Evolutionary conservation across 2,329 filamentous ascomycete genomes (phyloP).

Genomic region (Aspergillus thermomutatus): DNA sequence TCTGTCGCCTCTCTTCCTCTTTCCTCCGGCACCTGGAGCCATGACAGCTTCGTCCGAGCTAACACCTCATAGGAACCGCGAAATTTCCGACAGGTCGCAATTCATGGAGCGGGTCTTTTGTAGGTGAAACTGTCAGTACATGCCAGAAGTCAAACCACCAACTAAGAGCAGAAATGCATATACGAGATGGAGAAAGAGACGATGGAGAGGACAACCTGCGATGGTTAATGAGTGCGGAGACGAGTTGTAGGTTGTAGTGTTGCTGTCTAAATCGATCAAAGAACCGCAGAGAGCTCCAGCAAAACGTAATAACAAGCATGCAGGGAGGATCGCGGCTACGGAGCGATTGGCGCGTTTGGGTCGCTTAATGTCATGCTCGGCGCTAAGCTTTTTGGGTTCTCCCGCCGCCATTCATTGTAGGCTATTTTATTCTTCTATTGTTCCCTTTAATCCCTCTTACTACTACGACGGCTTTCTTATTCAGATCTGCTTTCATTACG

Average conservation of each 20-base stretch:
- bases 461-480: not conserved
- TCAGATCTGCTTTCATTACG: not conserved
- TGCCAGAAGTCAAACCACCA: not conserved
- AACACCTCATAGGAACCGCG: conserved; percentile 24
- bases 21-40: conserved; percentile 49
- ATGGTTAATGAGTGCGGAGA: conserved; percentile 12
- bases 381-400: conserved; percentile 7
- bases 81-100: conserved; percentile 26
- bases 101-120: conserved; percentile 29
- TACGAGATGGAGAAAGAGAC: not conserved
- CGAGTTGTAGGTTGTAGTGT: conserved; percentile 1
- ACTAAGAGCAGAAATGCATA: not conserved
- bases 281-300: conserved; percentile 1
- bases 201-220: conserved; percentile 9
- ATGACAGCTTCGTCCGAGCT: conserved; percentile 38
- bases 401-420: not conserved
- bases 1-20: conserved; percentile 53
- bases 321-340: conserved; percentile 2
- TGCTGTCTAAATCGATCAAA: conserved; percentile 4
- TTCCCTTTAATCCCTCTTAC: not conserved
- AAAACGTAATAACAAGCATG: conserved; percentile 2
- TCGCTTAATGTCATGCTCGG: conserved; percentile 4
- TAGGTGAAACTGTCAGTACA: not conserved
- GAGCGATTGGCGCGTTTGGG: conserved; percentile 10
- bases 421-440: not conserved